Evolutionary conservation across 2,329 filamentous ascomycete species (phyloP).

Genomic region (Fonsecaea multimorphosa): DNA sequence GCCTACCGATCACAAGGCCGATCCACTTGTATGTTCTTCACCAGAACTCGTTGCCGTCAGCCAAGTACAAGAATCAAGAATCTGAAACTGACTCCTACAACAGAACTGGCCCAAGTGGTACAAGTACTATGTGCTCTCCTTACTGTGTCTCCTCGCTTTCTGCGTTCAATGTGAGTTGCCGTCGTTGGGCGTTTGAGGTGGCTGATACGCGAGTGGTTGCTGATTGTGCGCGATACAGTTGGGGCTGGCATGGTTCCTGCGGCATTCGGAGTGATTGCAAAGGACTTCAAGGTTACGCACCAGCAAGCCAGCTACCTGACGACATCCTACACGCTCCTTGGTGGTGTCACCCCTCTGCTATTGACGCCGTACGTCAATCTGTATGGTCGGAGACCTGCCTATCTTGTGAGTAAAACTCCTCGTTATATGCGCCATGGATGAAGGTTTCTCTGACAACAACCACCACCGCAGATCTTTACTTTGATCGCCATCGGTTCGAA

Average conservation of each 20-base stretch:
- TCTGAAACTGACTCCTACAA: background rate
- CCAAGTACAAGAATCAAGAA: background rate
- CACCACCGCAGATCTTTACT: constrained; percentile 5
- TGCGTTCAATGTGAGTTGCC: constrained; percentile 15
- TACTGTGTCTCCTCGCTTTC: constrained; percentile 17
- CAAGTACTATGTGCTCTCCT: constrained; percentile 12
- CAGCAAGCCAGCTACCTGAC: constrained; percentile 18
- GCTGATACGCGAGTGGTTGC: background rate
- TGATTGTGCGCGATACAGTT: background rate
- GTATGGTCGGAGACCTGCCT: constrained; percentile 14
- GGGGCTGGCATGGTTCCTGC: constrained; percentile 16
- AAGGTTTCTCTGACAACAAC: background rate
- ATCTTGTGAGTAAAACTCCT: background rate
- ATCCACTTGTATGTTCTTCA: constrained; percentile 13
- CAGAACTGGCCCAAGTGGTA: constrained; percentile 17
- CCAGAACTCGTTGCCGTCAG: background rate
- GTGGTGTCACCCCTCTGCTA: constrained; percentile 9
- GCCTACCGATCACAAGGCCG: constrained; percentile 18
- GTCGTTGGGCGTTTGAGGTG: too few species aligned
- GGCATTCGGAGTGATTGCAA: constrained; percentile 15
- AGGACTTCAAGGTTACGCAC: constrained; percentile 11
- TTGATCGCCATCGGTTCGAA: constrained; percentile 10
- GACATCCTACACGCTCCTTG: constrained; percentile 13
- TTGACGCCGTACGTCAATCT: constrained; percentile 17
- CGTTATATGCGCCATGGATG: background rate